Base-by-base conservation (phyloP, 257 asterid genomes). In the Hygrophila difformis region DNA sequence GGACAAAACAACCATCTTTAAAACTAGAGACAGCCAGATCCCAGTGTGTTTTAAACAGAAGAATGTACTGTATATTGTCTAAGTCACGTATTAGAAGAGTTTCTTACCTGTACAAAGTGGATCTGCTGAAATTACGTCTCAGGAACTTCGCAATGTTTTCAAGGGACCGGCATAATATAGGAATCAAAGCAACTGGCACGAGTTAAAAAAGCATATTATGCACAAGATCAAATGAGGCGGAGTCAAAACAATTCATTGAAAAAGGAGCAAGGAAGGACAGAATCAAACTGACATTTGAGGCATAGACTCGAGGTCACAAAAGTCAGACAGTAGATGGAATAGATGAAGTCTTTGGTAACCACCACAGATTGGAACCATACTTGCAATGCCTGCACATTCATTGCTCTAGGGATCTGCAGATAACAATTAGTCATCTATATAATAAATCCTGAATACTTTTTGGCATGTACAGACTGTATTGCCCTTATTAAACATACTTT, bases 311-410 rank as follows among this genome's bases (percentile, higher is more conserved):
- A 79, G 39, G 78, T 52, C 57, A 75, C 67, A 48, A 84, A 89
- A 46, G 71, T 68, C 23, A 89, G 76, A 78, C 94, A 79, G 80
- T 85, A 89, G 45, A 76, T 51, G 39, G 78, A 64, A 77, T 57
- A 68, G 63, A 89, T 59, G 69, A 89, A 89, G 65, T 89, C 96
- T 66, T 82, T 89, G 57, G 93, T 68, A 57, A 57, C 78, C 44
- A 80, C 26, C 55, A 89, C 84, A 0, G 93, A 67, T 68, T 89
- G 93, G 64, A 89, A 81, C 98, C 96, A 89, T 34, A 66, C 71
- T 85, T 79, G 94, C 68, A 89, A 53, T 16, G 87, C 93, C 72
- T 82, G 93, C 68, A 79, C 33, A 66, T 85, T 79, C 98, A 91
- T 82, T 38, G 81, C 92, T 69, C 94, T 71, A 1, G 98, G 98